A percentile compares a stretch with the other conserved stretches of the same genome.
Conservation (phyloP, 2,329 filamentous ascomycete genomes). For the Sporothrix luriei region DNA sequence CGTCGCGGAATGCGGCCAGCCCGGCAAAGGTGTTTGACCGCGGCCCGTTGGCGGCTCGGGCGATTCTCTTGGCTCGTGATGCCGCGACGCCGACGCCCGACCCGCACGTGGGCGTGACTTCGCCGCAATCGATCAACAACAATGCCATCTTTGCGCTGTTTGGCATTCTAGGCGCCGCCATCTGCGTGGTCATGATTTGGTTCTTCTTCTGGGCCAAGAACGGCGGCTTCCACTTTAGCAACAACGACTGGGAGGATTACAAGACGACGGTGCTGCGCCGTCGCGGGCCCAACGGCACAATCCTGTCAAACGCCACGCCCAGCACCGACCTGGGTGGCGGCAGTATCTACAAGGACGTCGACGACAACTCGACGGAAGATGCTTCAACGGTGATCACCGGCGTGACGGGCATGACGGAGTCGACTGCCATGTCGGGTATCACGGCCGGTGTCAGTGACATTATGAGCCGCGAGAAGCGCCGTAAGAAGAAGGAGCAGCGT, state of each 20-base stretch:
- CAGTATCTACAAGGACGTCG: conserved; percentile 76
- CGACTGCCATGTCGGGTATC: conserved; percentile 53
- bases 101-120: conserved; percentile 53
- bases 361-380: conserved; percentile 49
- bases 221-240: conserved; percentile 83
- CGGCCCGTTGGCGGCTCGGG: conserved; percentile 50
- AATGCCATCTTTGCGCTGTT: conserved; percentile 81
- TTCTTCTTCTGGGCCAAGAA: conserved; percentile 99
- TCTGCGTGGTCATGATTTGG: conserved; percentile 81
- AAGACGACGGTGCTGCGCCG: conserved; percentile 90
- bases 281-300: conserved; percentile 84
- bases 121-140: conserved; percentile 60
- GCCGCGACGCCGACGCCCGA: conserved; percentile 43
- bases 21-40: conserved; percentile 41
- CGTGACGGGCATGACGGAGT: conserved; percentile 32
- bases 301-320: conserved; percentile 78
- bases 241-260: conserved; percentile 97
- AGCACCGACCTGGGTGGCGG: conserved; percentile 85
- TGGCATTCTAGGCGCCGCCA: conserved; percentile 74
- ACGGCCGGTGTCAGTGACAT: conserved; percentile 62
- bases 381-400: conserved; percentile 45
- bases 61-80: conserved; percentile 50
- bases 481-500: conserved; percentile 57
- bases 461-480: conserved; percentile 56
- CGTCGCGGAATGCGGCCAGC: conserved; percentile 33